phyloP scores from a whole-genome alignment of 2,329 filamentous ascomycete genomes.

The Paecilomyces variotii region DNA sequence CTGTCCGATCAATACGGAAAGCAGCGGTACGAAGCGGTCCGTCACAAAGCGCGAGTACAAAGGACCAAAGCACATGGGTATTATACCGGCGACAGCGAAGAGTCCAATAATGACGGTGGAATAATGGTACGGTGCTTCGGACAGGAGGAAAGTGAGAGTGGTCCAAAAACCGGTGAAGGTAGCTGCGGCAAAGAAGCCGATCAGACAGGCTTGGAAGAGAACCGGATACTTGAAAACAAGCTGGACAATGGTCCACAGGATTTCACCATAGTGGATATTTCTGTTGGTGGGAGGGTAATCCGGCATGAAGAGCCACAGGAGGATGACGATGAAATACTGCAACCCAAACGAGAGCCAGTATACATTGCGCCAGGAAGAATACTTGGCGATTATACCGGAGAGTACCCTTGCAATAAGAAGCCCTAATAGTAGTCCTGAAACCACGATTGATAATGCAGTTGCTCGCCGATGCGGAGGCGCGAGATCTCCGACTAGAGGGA shows the following conservation, averaged over 20 bases:
- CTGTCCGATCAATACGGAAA: constrained; percentile 58
- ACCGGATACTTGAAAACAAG: constrained; percentile 60
- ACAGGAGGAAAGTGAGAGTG: constrained; percentile 70
- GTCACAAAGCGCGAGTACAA: constrained; percentile 63
- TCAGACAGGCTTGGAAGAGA: constrained; percentile 60
- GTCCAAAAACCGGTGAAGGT: constrained; percentile 65
- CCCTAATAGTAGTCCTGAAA: constrained; percentile 66
- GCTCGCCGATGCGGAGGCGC: constrained; percentile 62
- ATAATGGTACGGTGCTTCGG: constrained; percentile 61
- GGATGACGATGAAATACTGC: constrained; percentile 57
- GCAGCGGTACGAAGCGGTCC: constrained; percentile 60
- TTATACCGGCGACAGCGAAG: constrained; percentile 70
- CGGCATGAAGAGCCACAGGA: constrained; percentile 67
- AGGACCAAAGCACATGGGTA: constrained; percentile 59
- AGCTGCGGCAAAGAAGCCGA: constrained; percentile 54
- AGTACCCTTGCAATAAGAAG: constrained; percentile 69
- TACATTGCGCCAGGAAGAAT: constrained; percentile 64
- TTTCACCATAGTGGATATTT: constrained; percentile 54
- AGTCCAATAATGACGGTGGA: constrained; percentile 62
- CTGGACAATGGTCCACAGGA: constrained; percentile 56
- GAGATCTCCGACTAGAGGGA: constrained; percentile 71
- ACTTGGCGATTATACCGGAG: constrained; percentile 67
- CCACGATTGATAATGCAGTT: constrained; percentile 63
- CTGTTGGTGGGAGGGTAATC: constrained; percentile 72
- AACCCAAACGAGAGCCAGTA: constrained; percentile 70